Conservation (phyloP, 73 alveolate species). For the Paramecium octaurelia region DNA sequence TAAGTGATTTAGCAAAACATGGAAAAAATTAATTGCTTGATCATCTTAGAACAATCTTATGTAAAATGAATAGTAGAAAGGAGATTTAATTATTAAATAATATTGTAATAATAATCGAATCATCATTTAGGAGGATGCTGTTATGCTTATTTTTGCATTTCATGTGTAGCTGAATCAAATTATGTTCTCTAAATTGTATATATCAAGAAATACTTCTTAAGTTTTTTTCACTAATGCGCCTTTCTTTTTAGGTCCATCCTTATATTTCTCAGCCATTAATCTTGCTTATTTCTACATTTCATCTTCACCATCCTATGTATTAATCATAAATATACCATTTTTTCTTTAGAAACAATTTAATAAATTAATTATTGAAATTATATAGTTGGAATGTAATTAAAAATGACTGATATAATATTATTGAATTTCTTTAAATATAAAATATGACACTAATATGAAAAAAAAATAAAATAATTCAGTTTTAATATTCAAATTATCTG, state of each 20-base stretch:
- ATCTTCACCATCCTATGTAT: slow-evolving; percentile 43
- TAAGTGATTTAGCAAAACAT: background rate
- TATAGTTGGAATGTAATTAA: background rate
- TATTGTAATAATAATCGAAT: background rate
- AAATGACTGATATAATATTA: background rate
- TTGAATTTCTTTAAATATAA: background rate
- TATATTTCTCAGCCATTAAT: slow-evolving; percentile 38
- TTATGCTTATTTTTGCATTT: background rate
- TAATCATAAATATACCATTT: background rate
- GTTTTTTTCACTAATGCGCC: background rate
- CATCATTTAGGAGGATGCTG: slow-evolving; percentile 20
- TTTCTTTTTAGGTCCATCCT: slow-evolving; percentile 27
- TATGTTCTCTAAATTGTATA: background rate
- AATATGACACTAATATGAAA: background rate
- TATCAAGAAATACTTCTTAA: background rate
- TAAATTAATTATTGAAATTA: background rate
- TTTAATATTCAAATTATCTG: background rate
- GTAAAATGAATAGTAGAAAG: background rate
- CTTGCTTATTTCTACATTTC: slow-evolving; percentile 43
- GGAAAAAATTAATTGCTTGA: background rate
- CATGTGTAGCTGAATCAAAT: slow-evolving; percentile 26
- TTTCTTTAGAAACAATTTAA: background rate
- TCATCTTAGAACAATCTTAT: background rate
- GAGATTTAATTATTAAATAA: background rate
- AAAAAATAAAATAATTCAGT: background rate